Base-by-base conservation (phyloP, 2,329 filamentous ascomycete species). In the Zymoseptoria crescenta region DNA sequence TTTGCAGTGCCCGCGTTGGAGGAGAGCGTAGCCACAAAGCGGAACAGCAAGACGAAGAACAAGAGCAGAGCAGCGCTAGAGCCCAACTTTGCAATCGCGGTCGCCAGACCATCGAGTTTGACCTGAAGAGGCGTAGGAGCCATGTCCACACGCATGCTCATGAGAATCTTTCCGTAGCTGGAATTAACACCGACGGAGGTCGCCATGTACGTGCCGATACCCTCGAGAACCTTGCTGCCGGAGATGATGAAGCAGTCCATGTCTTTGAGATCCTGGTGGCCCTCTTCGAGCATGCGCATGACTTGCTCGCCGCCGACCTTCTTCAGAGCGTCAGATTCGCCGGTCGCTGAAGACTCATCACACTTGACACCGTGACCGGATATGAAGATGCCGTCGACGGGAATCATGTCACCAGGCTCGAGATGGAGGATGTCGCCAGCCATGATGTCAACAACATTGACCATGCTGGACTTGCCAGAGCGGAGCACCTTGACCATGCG, bases 201-300 rank as follows among this genome's bases (percentile, higher is more conserved):
- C 55, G 91, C 87, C 56, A 93, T 72, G 71, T 90, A 92, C 4
- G 83, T 85, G 16, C 89, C 89, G 6, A 91, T 81, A 56, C 89
- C 89, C 67, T 91, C 87, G 0, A 85, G 84, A 9, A 93, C 85
- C 65, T 89, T 91, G 3, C 87, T 87, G 52, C 89, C 92, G 30
- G 91, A 96, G 66, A 96, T 89, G 66, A 96, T 91, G 73, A 93
- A 93, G 0, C 89, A 89, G 67, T 92, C 88, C 62, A 87, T 76
- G 67, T 91, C 90, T 76, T 80, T 79, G 48, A 87, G 74, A 16
- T 79, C 79, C 55, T 85, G 78, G 59, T 85, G 79, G 51, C 82
- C 84, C 60, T 86, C 80, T 62, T 87, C 86, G 3, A 83, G 58
- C 57, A 65, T 80, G 35, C 79, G 79, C 70, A 82, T 86, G 24